Evolutionary conservation across 768 basidiomycete species (phyloP), one percentile per base, ranked within the genome.

Genomic region (Tulasnella sp.): DNA sequence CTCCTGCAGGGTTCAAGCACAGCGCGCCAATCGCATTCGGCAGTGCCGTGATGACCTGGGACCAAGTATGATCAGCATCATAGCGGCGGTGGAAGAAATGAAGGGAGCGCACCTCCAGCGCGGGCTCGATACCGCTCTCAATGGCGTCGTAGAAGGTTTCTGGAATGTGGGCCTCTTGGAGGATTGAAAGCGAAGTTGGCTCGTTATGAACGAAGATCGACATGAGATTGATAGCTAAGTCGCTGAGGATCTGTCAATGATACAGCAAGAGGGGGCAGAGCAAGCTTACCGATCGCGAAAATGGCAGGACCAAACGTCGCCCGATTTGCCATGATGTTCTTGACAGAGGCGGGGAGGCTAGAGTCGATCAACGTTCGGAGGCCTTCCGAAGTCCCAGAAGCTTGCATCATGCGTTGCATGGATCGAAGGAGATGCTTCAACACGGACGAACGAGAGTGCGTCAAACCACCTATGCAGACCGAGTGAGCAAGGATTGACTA

Each of bases 191-290:
- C 22, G 96, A 98, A 0, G 97, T 98, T 9, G 98, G 98, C 85
- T 99, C 98, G 82, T 99, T 99, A 88, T 99, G 97, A 12, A 99
- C 92, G 86, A 98, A 98, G 0, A 96, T 96, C 20, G 96, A 92
- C 92, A 98, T 95, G 84, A 96, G 93, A 85, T 97, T 96, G 88
- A 97, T 95, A 6, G 95, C 96, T 95, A 77, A 9, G 77, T 60
- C 31, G 34, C 64, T 69, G 34, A 58, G 8, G 24, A 82, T 84
- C 18, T 54, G 77, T 84, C 44, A 80, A 44, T 78, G 54, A 78
- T 48, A 42, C 42, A n/a, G 75, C 18, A 1, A 81, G 73, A 22
- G 41, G 40, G 72, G 44, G 46, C 28, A 20, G 69, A 81, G 50
- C 14, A 12, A 42, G 87, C 91, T 48, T 85, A 96, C 96, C 94